phyloP scores from a whole-genome alignment of 2,329 filamentous ascomycete genomes.

The Myrmaecium sp. region DNA sequence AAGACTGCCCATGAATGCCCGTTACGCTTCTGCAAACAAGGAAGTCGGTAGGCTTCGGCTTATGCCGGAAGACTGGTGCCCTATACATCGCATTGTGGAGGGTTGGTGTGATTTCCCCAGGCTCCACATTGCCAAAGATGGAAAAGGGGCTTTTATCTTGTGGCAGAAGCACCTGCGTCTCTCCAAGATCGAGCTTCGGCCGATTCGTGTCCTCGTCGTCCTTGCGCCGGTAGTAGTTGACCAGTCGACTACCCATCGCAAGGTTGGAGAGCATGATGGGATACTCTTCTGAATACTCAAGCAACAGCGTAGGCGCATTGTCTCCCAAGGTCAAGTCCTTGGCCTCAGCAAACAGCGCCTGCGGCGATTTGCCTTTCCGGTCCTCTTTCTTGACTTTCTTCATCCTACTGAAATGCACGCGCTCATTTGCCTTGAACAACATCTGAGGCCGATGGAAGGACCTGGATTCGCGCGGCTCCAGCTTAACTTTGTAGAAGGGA shows the following conservation, averaged over 20 bases:
- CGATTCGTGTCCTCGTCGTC: slow-evolving; percentile 59
- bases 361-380: slow-evolving; percentile 60
- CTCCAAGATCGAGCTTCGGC: slow-evolving; percentile 70
- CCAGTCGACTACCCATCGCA: slow-evolving; percentile 88
- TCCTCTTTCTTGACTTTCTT: slow-evolving; percentile 63
- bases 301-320: slow-evolving; percentile 71
- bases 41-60: slow-evolving; percentile 64
- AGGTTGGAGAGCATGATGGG: slow-evolving; percentile 88
- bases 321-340: slow-evolving; percentile 76
- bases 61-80: slow-evolving; percentile 82
- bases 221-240: slow-evolving; percentile 90
- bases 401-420: slow-evolving; percentile 58
- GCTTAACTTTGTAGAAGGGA: slow-evolving; percentile 86
- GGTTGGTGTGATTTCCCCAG: slow-evolving; percentile 77
- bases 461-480: slow-evolving; percentile 53
- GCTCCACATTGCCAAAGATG: slow-evolving; percentile 82
- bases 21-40: slow-evolving; percentile 70
- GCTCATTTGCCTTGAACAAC: slow-evolving; percentile 51
- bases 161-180: slow-evolving; percentile 71
- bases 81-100: slow-evolving; percentile 93
- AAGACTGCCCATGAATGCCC: slow-evolving; percentile 57
- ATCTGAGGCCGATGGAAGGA: slow-evolving; percentile 74
- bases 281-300: slow-evolving; percentile 92
- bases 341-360: slow-evolving; percentile 62
- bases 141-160: slow-evolving; percentile 95